These are phyloP conservation scores for Gomphus bonarii DNA, from an alignment of 1,284 basidiomycete genomes.

Conservation along the genomic window DNA sequence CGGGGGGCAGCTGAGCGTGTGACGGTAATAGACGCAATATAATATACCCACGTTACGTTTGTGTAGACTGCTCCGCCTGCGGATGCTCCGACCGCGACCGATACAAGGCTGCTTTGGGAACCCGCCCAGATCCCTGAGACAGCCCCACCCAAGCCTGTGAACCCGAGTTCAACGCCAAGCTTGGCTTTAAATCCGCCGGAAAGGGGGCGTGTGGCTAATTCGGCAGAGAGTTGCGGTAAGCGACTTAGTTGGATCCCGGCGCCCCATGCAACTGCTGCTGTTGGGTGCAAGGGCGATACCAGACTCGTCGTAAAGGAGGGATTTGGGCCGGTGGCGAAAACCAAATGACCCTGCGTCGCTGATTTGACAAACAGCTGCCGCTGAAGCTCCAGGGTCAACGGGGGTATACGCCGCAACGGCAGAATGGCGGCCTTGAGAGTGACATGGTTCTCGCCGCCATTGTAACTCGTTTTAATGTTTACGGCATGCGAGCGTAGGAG, in stretches of 20 bases:
- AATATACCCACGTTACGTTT: constrained; percentile 1
- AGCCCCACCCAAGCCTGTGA: not conserved
- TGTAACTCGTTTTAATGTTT: constrained; percentile 29
- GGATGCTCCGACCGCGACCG: constrained; percentile 23
- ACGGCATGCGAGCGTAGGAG: constrained; percentile 28
- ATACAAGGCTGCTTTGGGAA: constrained; percentile 16
- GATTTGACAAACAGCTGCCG: constrained; percentile 25
- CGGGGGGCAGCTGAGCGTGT: not conserved
- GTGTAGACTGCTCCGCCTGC: constrained; percentile 16
- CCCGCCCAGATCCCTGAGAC: constrained; percentile 4
- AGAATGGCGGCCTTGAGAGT: constrained; percentile 13
- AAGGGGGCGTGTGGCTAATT: not conserved
- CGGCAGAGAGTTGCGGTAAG: not conserved
- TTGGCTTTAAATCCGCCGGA: constrained; percentile 2
- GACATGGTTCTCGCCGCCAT: constrained; percentile 22
- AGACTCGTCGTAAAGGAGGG: constrained; percentile 1
- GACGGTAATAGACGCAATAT: not conserved
- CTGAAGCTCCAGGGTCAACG: constrained; percentile 21
- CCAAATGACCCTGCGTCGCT: constrained; percentile 18
- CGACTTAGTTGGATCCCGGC: not conserved
- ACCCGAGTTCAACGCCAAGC: constrained; percentile 1
- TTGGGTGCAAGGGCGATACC: not conserved
- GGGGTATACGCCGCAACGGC: constrained; percentile 18
- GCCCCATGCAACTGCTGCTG: not conserved
- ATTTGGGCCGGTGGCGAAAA: not conserved